Percentiles rank a stretch among this genome's conserved stretches.
Evolutionary conservation across 1,139 yeast genomes (phyloP).

Genomic region (Geotrichum citri-aurantii): DNA sequence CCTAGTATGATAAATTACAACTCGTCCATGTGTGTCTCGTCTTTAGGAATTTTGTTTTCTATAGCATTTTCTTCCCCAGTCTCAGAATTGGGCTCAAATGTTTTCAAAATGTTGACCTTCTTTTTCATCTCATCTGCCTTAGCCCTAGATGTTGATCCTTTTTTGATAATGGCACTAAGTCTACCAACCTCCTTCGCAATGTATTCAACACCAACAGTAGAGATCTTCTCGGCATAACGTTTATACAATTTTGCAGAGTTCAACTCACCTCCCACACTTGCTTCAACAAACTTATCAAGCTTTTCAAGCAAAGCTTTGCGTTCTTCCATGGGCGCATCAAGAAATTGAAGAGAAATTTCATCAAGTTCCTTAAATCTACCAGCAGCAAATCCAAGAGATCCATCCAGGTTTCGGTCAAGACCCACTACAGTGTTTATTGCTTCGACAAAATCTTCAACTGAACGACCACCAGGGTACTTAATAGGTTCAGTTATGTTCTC

Average conservation of each 20-base stretch:
- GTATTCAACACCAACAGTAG: constrained; percentile 41
- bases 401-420: constrained; percentile 49
- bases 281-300: constrained; percentile 6
- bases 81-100: constrained; percentile 20
- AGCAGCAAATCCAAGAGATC: constrained; percentile 46
- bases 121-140: constrained; percentile 32
- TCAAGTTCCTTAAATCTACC: constrained; percentile 51
- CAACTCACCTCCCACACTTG: neutral
- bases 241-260: constrained; percentile 42
- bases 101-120: constrained; percentile 31
- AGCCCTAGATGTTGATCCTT: constrained; percentile 33
- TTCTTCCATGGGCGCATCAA: constrained; percentile 7
- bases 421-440: constrained; percentile 50
- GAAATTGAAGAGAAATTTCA: constrained; percentile 21
- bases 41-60: neutral
- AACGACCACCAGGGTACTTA: constrained; percentile 27
- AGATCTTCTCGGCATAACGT: constrained; percentile 46
- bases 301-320: constrained; percentile 5
- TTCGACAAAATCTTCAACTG: constrained; percentile 42
- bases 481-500: constrained; percentile 9
- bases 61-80: constrained; percentile 16
- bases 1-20: neutral
- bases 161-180: constrained; percentile 43
- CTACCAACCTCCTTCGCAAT: constrained; percentile 49
- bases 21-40: neutral